These are phyloP conservation scores for Pyrenula aspistea DNA, from an alignment of 495 filamentous ascomycete genomes.

Conservation along the genomic window DNA sequence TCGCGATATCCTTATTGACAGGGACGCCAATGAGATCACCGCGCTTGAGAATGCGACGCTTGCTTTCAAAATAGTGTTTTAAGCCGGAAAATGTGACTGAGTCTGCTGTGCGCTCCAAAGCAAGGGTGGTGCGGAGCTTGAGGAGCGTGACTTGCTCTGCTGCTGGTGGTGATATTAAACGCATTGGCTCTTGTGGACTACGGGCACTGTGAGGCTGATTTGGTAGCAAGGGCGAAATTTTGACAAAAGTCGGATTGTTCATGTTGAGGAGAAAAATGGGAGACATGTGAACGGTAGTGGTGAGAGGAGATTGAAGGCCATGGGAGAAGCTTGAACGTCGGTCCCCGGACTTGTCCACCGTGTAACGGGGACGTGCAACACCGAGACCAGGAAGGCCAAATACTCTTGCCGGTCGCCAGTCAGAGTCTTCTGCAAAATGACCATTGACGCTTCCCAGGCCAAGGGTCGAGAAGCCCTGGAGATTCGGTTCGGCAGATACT, in stretches of 20 bases:
- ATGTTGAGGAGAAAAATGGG: slow-evolving; percentile 81
- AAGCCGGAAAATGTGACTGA: slow-evolving; percentile 70
- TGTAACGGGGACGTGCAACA: slow-evolving; percentile 36
- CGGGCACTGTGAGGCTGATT: slow-evolving; percentile 21
- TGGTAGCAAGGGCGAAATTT: slow-evolving; percentile 51
- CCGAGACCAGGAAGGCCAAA: slow-evolving; percentile 71
- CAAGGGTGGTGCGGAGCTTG: slow-evolving; percentile 78
- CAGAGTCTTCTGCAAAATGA: slow-evolving; percentile 29
- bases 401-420: slow-evolving; percentile 71
- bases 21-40: slow-evolving; percentile 82
- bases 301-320: slow-evolving; percentile 21
- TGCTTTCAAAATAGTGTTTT: slow-evolving; percentile 74
- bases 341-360: slow-evolving; percentile 30
- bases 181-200: slow-evolving; percentile 33
- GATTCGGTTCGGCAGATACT: slow-evolving; percentile 50
- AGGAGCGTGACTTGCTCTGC: slow-evolving; percentile 87
- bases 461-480: slow-evolving; percentile 41
- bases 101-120: slow-evolving; percentile 73
- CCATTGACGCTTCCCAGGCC: slow-evolving; percentile 34
- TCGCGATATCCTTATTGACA: slow-evolving; percentile 70
- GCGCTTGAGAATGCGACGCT: slow-evolving; percentile 62
- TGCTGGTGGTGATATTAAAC: slow-evolving; percentile 55
- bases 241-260: slow-evolving; percentile 59
- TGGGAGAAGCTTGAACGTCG: slow-evolving; percentile 42
- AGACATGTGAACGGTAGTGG: slow-evolving; percentile 63